phyloP scores from a whole-genome alignment of 78 protist genomes.

The Dictyostelium firmibasis region DNA sequence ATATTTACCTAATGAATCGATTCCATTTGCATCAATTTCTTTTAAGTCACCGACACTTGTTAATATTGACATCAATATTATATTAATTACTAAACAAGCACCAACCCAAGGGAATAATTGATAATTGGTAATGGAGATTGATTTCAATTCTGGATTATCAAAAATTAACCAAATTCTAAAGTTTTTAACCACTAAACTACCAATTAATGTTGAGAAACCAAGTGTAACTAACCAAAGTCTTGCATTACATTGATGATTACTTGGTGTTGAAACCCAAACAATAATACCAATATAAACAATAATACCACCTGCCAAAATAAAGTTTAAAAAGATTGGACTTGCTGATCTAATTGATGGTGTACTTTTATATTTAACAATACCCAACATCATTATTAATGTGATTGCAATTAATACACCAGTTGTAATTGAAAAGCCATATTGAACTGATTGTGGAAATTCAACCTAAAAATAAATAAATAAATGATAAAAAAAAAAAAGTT shows the following conservation, averaged over 20 bases:
- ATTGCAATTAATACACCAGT: not conserved
- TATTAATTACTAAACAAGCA: not conserved
- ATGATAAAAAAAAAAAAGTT: not conserved
- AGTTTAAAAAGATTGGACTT: conserved; percentile 28
- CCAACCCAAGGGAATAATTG: conserved; percentile 59
- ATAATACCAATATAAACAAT: conserved; percentile 42
- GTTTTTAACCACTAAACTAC: conserved; percentile 51
- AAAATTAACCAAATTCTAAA: conserved; percentile 59
- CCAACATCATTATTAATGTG: not conserved
- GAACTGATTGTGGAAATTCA: not conserved
- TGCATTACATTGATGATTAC: not conserved
- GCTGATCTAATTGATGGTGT: conserved; percentile 54
- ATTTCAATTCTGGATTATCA: conserved; percentile 42
- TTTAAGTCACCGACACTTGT: not conserved
- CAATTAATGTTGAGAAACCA: conserved; percentile 45
- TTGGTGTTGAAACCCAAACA: not conserved
- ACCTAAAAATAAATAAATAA: not conserved
- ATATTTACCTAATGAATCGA: conserved; percentile 5
- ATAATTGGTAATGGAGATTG: conserved; percentile 38
- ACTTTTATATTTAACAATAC: not conserved
- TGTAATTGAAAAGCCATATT: conserved; percentile 7
- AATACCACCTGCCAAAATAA: conserved; percentile 20
- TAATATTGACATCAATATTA: not conserved
- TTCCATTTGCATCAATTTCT: not conserved
- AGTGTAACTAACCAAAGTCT: conserved; percentile 50